Evolutionary conservation across 2,329 filamentous ascomycete species (phyloP).

Genomic region (Diaporthe vaccinii): DNA sequence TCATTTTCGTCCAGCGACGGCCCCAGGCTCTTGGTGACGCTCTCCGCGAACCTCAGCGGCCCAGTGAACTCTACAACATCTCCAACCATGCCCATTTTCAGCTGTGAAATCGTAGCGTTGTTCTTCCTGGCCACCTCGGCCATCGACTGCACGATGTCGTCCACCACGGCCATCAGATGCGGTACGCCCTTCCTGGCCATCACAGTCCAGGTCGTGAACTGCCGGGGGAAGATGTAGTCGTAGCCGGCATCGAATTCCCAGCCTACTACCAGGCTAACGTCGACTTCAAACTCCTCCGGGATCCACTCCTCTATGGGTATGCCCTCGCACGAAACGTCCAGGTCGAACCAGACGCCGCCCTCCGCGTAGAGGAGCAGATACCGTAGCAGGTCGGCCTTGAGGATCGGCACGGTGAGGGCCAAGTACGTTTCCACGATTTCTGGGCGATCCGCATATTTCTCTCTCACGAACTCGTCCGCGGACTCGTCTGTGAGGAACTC

Average conservation of each 20-base stretch:
- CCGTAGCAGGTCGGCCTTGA: conserved; percentile 76
- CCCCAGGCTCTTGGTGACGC: conserved; percentile 34
- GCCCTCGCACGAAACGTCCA: conserved; percentile 53
- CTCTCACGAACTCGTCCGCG: conserved; percentile 68
- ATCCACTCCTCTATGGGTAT: conserved; percentile 53
- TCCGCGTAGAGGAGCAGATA: conserved; percentile 81
- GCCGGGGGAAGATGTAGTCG: conserved; percentile 35
- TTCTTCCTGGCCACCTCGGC: not conserved
- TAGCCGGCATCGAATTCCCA: conserved; percentile 48
- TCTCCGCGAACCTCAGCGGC: conserved; percentile 39
- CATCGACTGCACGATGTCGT: conserved; percentile 40
- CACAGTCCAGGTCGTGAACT: conserved; percentile 43
- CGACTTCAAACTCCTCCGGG: conserved; percentile 42
- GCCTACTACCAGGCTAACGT: conserved; percentile 45
- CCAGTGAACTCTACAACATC: conserved; percentile 43
- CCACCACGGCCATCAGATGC: conserved; percentile 40
- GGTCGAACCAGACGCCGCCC: conserved; percentile 79
- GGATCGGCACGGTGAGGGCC: conserved; percentile 50
- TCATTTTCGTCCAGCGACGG: conserved; percentile 17
- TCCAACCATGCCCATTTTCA: conserved; percentile 38
- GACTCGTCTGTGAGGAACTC: conserved; percentile 48
- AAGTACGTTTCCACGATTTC: conserved; percentile 45
- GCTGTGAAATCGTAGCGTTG: conserved; percentile 34
- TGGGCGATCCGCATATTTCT: conserved; percentile 58
- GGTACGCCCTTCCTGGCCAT: conserved; percentile 40